Conservation (phyloP, 257 asterid genomes). For the Coffea canephora region DNA sequence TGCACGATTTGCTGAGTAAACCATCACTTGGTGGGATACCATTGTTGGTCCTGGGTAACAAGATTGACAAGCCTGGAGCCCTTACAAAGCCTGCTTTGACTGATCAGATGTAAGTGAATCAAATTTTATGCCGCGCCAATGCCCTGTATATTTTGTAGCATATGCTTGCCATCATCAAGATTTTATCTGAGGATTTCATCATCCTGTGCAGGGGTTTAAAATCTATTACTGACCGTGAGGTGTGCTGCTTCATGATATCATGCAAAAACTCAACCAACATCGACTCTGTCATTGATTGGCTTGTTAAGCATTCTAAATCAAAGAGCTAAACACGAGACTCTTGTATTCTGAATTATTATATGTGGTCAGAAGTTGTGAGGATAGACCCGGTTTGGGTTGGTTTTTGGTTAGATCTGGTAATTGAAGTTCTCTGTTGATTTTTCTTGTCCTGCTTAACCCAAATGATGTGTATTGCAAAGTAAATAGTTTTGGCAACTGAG, state of each 20-base stretch:
- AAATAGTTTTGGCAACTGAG: slow-evolving; percentile 22
- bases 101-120: slow-evolving; percentile 70
- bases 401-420: slow-evolving; percentile 16
- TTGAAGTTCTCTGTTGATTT: slow-evolving; percentile 14
- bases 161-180: neutral
- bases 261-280: slow-evolving; percentile 95
- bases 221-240: slow-evolving; percentile 84
- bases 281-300: slow-evolving; percentile 95
- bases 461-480: slow-evolving; percentile 16
- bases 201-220: slow-evolving; percentile 68
- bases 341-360: slow-evolving; percentile 2
- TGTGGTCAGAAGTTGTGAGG: slow-evolving; percentile 6
- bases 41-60: slow-evolving; percentile 88
- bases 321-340: slow-evolving; percentile 50
- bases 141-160: neutral
- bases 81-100: slow-evolving; percentile 79
- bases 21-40: slow-evolving; percentile 89
- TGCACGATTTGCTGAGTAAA: slow-evolving; percentile 88
- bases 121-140: neutral
- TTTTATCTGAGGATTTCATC: neutral
- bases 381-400: slow-evolving; percentile 8
- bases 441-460: neutral
- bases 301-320: slow-evolving; percentile 88
- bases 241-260: slow-evolving; percentile 97
- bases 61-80: slow-evolving; percentile 78